Conservation (phyloP, 225 moss, liverwort and hornwort genomes). For the Polytrichum formosum region DNA sequence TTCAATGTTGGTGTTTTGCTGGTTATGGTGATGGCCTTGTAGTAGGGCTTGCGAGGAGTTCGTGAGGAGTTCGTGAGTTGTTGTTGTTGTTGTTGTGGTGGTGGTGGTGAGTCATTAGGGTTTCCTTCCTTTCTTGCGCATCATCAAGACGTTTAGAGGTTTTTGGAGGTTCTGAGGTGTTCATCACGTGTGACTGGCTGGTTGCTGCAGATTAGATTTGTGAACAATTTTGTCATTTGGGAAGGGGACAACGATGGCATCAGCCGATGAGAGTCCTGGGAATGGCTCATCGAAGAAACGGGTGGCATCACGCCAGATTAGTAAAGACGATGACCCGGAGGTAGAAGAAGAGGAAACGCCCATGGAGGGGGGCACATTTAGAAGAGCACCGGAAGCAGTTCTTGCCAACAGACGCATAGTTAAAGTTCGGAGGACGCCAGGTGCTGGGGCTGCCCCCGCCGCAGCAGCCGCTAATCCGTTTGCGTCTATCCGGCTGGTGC, state of each 20-base stretch:
- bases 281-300: slow-evolving; percentile 65
- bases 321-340: slow-evolving; percentile 70
- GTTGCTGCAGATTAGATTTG: slow-evolving; percentile 19
- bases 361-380: slow-evolving; percentile 54
- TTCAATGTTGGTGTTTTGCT: too few relatives aligned
- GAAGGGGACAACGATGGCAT: slow-evolving; percentile 25
- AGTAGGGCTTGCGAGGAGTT: too few relatives aligned
- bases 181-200: too few relatives aligned
- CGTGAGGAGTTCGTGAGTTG: too few relatives aligned
- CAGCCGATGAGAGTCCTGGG: slow-evolving; percentile 39
- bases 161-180: too few relatives aligned
- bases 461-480: slow-evolving; percentile 61
- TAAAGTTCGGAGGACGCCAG: slow-evolving; percentile 73
- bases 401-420: slow-evolving; percentile 79
- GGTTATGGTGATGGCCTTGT: too few relatives aligned
- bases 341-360: slow-evolving; percentile 46
- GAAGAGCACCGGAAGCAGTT: slow-evolving; percentile 72
- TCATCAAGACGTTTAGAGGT: too few relatives aligned
- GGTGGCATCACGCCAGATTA: slow-evolving; percentile 73
- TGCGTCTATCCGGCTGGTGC: slow-evolving; percentile 58
- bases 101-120: too few relatives aligned
- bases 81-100: too few relatives aligned
- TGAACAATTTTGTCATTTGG: neutral
- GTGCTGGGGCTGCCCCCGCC: slow-evolving; percentile 7
- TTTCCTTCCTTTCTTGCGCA: too few relatives aligned